Conservation (phyloP, 2,329 filamentous ascomycete genomes). For the Pseudogymnoascus sp. region DNA sequence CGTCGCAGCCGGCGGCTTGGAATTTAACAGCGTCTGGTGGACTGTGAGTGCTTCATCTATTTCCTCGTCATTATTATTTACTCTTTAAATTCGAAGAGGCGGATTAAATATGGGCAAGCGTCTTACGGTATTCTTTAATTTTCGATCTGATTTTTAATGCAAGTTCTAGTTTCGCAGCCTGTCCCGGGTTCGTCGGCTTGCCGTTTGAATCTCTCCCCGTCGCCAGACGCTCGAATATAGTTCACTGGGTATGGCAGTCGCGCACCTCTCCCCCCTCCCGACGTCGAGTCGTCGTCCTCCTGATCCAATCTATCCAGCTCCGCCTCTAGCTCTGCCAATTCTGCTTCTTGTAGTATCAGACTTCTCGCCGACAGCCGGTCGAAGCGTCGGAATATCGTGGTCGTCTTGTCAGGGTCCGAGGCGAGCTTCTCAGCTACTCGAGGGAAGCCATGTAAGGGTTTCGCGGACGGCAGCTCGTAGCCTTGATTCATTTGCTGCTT, state of each 20-base stretch:
- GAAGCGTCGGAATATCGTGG: constrained; percentile 9
- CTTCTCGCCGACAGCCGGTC: constrained; percentile 11
- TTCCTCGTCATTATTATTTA: not conserved
- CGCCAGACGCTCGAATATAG: constrained; percentile 10
- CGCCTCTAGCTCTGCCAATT: constrained; percentile 10
- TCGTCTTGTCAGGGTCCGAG: constrained; percentile 4
- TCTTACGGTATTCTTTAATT: constrained; percentile 18
- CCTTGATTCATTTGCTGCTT: constrained; percentile 4
- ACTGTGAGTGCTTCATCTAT: constrained; percentile 16
- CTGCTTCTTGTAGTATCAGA: constrained; percentile 7
- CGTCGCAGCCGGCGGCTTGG: constrained; percentile 10
- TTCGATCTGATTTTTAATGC: constrained; percentile 14
- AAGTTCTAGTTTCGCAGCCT: constrained; percentile 12
- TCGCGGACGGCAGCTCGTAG: not conserved
- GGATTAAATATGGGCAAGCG: too few relatives aligned
- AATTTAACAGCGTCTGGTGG: constrained; percentile 16
- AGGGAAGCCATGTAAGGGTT: constrained; percentile 9
- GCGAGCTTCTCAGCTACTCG: not conserved
- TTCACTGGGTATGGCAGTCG: constrained; percentile 16
- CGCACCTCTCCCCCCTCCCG: constrained; percentile 6
- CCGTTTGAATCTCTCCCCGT: not conserved
- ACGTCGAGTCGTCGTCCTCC: constrained; percentile 9
- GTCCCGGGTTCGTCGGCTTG: constrained; percentile 7
- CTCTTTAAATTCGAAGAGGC: too few relatives aligned
- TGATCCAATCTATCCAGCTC: constrained; percentile 13